Conservation (phyloP, 1,284 basidiomycete species). For the Puccinia novopanici region DNA sequence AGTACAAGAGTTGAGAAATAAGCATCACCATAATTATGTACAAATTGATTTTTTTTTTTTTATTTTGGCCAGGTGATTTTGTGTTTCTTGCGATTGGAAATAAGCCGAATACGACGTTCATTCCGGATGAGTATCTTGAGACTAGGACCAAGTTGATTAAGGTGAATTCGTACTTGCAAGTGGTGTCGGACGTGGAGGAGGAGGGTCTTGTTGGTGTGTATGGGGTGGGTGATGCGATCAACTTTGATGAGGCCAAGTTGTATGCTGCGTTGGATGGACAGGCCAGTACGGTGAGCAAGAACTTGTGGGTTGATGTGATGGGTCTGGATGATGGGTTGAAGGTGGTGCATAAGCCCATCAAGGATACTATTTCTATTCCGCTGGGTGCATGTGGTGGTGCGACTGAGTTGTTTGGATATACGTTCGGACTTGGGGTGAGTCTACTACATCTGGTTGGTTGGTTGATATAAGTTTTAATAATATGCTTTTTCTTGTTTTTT, state of each 20-base stretch:
- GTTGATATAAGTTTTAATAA: background rate
- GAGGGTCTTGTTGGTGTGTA: slow-evolving; percentile 13
- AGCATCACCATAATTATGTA: background rate
- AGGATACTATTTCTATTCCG: slow-evolving; percentile 38
- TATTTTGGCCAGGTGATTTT: slow-evolving; percentile 35
- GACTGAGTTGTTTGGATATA: slow-evolving; percentile 30
- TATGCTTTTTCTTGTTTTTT: too few species aligned
- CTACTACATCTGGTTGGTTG: background rate
- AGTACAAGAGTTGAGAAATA: background rate
- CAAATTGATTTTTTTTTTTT: background rate
- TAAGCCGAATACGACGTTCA: slow-evolving; percentile 37
- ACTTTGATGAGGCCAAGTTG: slow-evolving; percentile 37
- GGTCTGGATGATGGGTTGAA: background rate
- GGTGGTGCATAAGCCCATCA: slow-evolving; percentile 36
- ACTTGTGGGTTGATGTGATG: slow-evolving; percentile 28
- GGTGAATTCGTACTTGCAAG: slow-evolving; percentile 38
- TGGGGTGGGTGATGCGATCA: slow-evolving; percentile 40
- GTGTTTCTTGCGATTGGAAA: slow-evolving; percentile 47
- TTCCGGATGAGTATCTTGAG: slow-evolving; percentile 25
- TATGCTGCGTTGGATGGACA: slow-evolving; percentile 47
- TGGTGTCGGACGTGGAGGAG: slow-evolving; percentile 4
- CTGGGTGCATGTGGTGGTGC: slow-evolving; percentile 41
- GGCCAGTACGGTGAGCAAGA: slow-evolving; percentile 24
- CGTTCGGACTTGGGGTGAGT: slow-evolving; percentile 42
- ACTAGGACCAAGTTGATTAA: background rate